Evolutionary conservation across 169 alveolate genomes (phyloP).

Genomic region (Cryptosporidium muris): DNA sequence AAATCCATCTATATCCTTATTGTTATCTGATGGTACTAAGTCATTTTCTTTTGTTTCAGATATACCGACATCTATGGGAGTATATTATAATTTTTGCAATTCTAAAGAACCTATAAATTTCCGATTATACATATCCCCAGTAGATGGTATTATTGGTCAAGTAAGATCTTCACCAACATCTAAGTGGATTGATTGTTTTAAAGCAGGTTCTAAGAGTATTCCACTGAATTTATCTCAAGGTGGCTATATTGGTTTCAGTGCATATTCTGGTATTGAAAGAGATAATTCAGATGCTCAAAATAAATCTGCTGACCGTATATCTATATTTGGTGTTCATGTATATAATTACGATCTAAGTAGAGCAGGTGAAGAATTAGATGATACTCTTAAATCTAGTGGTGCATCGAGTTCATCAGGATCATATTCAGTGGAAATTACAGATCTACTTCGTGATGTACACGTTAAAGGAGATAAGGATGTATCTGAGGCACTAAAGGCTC

Average conservation of each 20-base stretch:
- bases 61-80: conserved; percentile 56
- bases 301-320: conserved; percentile 53
- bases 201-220: conserved; percentile 55
- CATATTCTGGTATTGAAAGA: conserved; percentile 62
- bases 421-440: conserved; percentile 60
- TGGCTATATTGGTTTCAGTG: conserved; percentile 77
- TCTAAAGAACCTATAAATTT: conserved; percentile 60
- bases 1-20: conserved; percentile 76
- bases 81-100: conserved; percentile 43
- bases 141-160: conserved; percentile 73
- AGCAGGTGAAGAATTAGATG: conserved; percentile 73
- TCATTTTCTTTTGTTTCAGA: conserved; percentile 10
- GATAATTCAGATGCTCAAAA: neutral
- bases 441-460: conserved; percentile 60
- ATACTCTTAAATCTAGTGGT: conserved; percentile 38
- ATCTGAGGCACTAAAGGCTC: conserved; percentile 72
- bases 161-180: conserved; percentile 71
- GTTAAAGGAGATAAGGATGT: conserved; percentile 72
- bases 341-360: conserved; percentile 74
- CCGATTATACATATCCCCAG: conserved; percentile 74
- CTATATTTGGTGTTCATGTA: conserved; percentile 42
- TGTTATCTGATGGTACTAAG: conserved; percentile 49
- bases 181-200: conserved; percentile 75
- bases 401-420: neutral
- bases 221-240: conserved; percentile 55